A percentile compares a stretch with the other conserved stretches of the same genome.
phyloP scores from a whole-genome alignment of 2,329 filamentous ascomycete genomes.

The Pyrenophora teres region DNA sequence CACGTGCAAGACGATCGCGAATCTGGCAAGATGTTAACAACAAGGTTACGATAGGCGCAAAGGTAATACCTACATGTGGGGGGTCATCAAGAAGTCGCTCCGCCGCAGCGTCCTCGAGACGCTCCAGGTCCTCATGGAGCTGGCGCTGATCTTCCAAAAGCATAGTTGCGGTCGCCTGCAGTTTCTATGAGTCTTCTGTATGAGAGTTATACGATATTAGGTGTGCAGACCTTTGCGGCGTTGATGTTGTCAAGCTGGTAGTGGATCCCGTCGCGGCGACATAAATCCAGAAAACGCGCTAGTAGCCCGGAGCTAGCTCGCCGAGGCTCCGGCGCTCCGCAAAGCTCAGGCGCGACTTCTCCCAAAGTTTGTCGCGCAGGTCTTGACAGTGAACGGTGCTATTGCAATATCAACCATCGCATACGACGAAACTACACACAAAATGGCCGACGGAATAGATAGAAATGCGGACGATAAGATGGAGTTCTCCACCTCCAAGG shows the following conservation, averaged over 20 bases:
- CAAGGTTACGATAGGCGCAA: neutral
- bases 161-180: conserved; percentile 57
- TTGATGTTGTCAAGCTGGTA: conserved; percentile 16
- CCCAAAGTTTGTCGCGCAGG: conserved; percentile 32
- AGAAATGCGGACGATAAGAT: conserved; percentile 93
- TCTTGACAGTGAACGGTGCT: conserved; percentile 8
- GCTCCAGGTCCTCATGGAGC: conserved; percentile 94
- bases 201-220: conserved; percentile 14
- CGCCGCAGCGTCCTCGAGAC: conserved; percentile 89
- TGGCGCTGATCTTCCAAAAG: conserved; percentile 91
- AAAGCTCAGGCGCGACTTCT: conserved; percentile 17
- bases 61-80: conserved; percentile 67
- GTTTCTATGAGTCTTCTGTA: conserved; percentile 21
- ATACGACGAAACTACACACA: conserved; percentile 38
- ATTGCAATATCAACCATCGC: conserved; percentile 1
- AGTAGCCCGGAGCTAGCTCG: conserved; percentile 13
- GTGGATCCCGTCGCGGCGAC: conserved; percentile 19
- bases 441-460: conserved; percentile 92
- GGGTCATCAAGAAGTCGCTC: conserved; percentile 89
- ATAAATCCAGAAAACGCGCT: conserved; percentile 25
- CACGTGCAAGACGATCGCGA: conserved; percentile 83
- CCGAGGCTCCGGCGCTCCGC: conserved; percentile 23
- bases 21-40: conserved; percentile 60
- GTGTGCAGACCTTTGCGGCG: conserved; percentile 32
- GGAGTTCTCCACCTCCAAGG: conserved; percentile 98